Base-by-base conservation (phyloP, 1,284 basidiomycete genomes). In the Erythrobasidium hasegawianum region DNA sequence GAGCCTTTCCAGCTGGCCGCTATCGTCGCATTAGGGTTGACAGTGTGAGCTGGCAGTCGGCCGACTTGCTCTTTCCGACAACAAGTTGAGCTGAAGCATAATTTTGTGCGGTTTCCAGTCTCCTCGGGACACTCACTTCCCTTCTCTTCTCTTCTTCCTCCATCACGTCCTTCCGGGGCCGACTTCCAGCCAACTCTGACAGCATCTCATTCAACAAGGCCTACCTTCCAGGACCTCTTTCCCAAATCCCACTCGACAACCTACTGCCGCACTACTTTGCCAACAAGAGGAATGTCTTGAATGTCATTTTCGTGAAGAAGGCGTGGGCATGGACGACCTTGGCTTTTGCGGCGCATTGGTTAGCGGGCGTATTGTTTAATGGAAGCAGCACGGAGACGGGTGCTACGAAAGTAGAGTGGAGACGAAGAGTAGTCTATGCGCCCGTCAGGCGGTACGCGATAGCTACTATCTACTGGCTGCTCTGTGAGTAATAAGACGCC, bases 291-390 rank as follows among this genome's bases (percentile, higher is more conserved):
- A 97, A 96, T 76, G 67, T 84, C 3, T 81, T 97, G 75, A 97
- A 97, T 75, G 82, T 85, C 65, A 79, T 85, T 72, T 94, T 96
- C 78, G 90, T 95, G 74, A 97, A 97, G 80, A 82, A 84, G 58
- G 85, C 88, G 8, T 97, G 95, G 94, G 88, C 81, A 0, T 97
- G 94, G 93, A 94, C 90, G 0, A 82, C 88, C 1, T 81, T 79
- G 18, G 79, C 84, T 0, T 90, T 89, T 76, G 73, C 88, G 61
- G 72, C 82, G 65, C 79, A 83, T 40, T 85, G 82, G 81, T 41
- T 81, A 67, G 84, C 86, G 27, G 53, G 60, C 20, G 64, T 70
- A 16, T 81, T 82, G 70, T 81, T 84, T 1, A 74, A 79, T 2
- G 71, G 76, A 8, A 74, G 67, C 77, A 40, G 40, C 13, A 55